A percentile compares a stretch with the other conserved stretches of the same genome.
Conservation (phyloP, 2,329 filamentous ascomycete species). For the Fusarium mundagurra region DNA sequence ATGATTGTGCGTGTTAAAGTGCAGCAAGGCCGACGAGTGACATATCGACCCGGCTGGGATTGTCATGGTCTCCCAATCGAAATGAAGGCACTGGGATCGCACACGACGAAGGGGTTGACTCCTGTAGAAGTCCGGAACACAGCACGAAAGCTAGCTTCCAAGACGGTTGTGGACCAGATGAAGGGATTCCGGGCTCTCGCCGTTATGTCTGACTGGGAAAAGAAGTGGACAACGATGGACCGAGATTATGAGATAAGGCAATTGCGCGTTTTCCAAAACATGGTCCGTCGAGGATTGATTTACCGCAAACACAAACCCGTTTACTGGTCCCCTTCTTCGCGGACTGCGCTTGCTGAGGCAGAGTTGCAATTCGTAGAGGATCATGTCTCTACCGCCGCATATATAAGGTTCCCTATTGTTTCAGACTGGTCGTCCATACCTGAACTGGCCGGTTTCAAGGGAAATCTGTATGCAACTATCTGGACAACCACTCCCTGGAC, state of each 20-base stretch:
- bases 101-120: conserved; percentile 54
- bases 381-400: conserved; percentile 78
- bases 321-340: conserved; percentile 85
- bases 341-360: conserved; percentile 82
- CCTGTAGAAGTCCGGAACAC: conserved; percentile 70
- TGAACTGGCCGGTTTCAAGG: conserved; percentile 52
- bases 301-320: conserved; percentile 85
- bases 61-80: conserved; percentile 98
- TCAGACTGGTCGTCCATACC: conserved; percentile 46
- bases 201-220: conserved; percentile 84
- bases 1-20: conserved; percentile 86
- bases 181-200: conserved; percentile 76
- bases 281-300: conserved; percentile 78
- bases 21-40: conserved; percentile 73
- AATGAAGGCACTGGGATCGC: conserved; percentile 83
- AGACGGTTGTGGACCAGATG: conserved; percentile 78
- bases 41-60: conserved; percentile 94
- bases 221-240: conserved; percentile 83
- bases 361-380: conserved; percentile 86
- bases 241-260: conserved; percentile 78
- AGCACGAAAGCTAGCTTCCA: conserved; percentile 72
- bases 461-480: conserved; percentile 79
- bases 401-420: conserved; percentile 79
- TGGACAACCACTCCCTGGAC: conserved; percentile 99
- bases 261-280: conserved; percentile 76